Conservation (phyloP, 139 green algal genomes). For the Mesotaenium endlicherianum region DNA sequence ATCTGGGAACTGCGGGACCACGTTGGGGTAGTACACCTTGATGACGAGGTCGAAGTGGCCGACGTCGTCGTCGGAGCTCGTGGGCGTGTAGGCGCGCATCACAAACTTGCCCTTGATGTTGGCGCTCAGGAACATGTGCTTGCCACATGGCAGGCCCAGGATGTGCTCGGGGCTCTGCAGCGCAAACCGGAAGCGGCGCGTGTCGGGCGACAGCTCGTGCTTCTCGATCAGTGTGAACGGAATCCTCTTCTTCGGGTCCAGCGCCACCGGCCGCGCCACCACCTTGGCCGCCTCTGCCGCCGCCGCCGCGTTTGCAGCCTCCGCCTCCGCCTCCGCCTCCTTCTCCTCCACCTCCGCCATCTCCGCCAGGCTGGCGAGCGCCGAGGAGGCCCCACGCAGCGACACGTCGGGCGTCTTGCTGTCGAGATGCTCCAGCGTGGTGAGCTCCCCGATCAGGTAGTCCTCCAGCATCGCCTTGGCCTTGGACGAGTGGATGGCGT, state of each 20-base stretch:
- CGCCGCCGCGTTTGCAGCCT: neutral
- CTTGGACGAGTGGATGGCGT: constrained; percentile 59
- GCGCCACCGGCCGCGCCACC: neutral
- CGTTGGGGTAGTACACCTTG: constrained; percentile 75
- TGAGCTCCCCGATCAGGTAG: constrained; percentile 56
- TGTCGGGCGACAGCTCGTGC: constrained; percentile 80
- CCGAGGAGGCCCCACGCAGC: neutral
- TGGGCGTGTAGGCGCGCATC: constrained; percentile 95
- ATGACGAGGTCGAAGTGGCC: constrained; percentile 96
- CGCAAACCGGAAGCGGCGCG: constrained; percentile 86
- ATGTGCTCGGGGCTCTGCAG: constrained; percentile 81
- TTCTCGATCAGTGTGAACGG: constrained; percentile 76
- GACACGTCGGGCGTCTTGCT: neutral
- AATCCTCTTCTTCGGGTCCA: constrained; percentile 75
- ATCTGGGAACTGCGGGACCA: constrained; percentile 84
- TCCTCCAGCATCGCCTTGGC: constrained; percentile 54
- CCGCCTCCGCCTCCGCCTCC: neutral
- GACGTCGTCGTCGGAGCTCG: constrained; percentile 64
- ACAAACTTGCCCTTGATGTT: constrained; percentile 79
- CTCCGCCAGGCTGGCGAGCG: neutral
- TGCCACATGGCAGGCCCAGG: constrained; percentile 86
- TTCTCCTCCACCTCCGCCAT: neutral
- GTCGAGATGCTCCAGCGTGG: neutral
- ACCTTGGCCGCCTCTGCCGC: neutral
- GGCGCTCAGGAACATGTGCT: constrained; percentile 87